phyloP scores from a whole-genome alignment of 768 basidiomycete species.

The Clavaria fumosa region DNA sequence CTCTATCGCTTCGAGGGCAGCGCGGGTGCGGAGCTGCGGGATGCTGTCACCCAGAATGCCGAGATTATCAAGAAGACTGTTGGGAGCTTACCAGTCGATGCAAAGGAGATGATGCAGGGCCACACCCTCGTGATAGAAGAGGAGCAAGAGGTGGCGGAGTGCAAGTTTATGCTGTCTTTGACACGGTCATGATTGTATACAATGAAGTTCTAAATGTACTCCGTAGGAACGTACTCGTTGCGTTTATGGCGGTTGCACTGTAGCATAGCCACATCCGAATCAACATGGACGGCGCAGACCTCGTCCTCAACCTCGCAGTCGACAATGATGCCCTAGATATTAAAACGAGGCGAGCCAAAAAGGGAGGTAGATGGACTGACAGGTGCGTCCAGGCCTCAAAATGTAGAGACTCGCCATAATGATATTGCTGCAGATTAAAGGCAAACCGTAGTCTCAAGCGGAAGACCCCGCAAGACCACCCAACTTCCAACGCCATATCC shows the following conservation, averaged over 20 bases:
- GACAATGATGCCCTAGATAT: conserved; percentile 19
- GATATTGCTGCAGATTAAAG: conserved; percentile 38
- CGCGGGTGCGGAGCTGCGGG: conserved; percentile 42
- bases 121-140: conserved; percentile 56
- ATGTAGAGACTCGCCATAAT: conserved; percentile 10
- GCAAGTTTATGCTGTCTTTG: conserved; percentile 59
- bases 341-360: conserved; percentile 21
- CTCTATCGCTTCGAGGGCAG: conserved; percentile 72
- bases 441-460: conserved; percentile 56
- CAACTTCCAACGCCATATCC: conserved; percentile 8
- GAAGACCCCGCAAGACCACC: conserved; percentile 28
- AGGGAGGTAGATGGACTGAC: conserved; percentile 65
- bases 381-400: conserved; percentile 30
- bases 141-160: conserved; percentile 74
- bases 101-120: conserved; percentile 33
- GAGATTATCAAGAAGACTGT: conserved; percentile 64
- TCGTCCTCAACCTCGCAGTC: conserved; percentile 56
- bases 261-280: too few species aligned
- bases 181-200: conserved; percentile 34
- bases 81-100: conserved; percentile 50
- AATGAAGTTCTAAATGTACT: not conserved
- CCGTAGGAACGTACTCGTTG: too few species aligned
- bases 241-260: too few species aligned
- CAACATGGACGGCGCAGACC: too few species aligned
- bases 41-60: conserved; percentile 48